Evolutionary conservation across 441 rosid species (phyloP).

Genomic region (Theobroma grandiflorum): DNA sequence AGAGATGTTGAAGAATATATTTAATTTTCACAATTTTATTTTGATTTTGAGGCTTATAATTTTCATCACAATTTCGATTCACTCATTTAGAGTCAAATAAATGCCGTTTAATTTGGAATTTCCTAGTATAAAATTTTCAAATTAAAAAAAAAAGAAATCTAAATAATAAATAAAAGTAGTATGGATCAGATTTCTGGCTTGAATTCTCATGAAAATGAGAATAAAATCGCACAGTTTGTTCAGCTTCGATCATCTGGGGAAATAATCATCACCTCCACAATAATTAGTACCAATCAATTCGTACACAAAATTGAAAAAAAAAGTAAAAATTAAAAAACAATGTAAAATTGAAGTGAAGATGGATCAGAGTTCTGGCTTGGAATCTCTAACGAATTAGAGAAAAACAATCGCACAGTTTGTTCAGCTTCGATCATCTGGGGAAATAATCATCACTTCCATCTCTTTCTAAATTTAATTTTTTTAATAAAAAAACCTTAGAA

Average conservation of each 20-base stretch:
- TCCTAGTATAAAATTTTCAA: too few relatives aligned
- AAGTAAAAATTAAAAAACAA: not conserved
- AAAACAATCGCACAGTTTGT: conserved; percentile 19
- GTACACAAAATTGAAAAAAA: not conserved
- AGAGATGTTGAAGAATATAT: too few relatives aligned
- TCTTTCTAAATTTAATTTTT: not conserved
- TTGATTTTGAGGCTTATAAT: too few relatives aligned
- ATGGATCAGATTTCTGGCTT: conserved; percentile 26
- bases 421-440: conserved; percentile 38
- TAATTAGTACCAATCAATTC: too few relatives aligned
- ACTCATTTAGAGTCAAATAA: too few relatives aligned
- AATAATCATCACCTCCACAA: conserved; percentile 23
- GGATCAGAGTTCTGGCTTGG: conserved; percentile 30
- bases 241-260: conserved; percentile 32
- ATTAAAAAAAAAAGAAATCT: too few relatives aligned
- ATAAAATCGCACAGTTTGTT: conserved; percentile 12
- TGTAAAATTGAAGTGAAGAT: conserved; percentile 10
- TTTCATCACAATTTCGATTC: too few relatives aligned
- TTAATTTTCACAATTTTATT: too few relatives aligned
- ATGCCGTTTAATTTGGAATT: too few relatives aligned
- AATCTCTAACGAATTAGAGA: conserved; percentile 25
- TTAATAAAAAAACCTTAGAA: too few relatives aligned
- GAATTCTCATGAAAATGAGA: conserved; percentile 12
- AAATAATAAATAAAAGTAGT: not conserved
- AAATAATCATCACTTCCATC: conserved; percentile 30